phyloP scores from a whole-genome alignment of 139 green algal species.

The Nannochloris sp. region DNA sequence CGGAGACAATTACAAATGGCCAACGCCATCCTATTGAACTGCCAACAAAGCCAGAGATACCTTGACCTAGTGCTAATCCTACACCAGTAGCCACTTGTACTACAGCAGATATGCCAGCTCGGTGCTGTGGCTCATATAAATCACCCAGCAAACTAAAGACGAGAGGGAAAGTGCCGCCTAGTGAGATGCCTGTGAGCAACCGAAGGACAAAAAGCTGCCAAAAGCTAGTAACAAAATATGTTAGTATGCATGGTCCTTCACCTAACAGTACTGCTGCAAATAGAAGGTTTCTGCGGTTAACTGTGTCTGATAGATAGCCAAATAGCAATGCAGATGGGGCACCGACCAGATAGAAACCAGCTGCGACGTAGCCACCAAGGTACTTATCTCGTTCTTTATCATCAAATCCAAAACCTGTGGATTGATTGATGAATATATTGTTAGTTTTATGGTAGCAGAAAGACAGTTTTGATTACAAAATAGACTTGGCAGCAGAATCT shows the following conservation, averaged over 20 bases:
- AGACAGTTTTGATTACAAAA: not conserved
- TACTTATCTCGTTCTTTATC: conserved; percentile 55
- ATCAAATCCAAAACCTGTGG: conserved; percentile 52
- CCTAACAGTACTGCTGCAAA: conserved; percentile 65
- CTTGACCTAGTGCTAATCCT: conserved; percentile 65
- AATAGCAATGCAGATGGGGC: conserved; percentile 65
- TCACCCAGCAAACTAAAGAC: conserved; percentile 73
- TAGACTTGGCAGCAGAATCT: too few species aligned
- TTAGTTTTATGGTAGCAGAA: not conserved
- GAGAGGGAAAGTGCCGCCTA: conserved; percentile 72
- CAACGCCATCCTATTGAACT: conserved; percentile 64
- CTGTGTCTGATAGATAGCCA: conserved; percentile 57
- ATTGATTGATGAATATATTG: not conserved
- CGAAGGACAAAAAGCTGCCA: conserved; percentile 79
- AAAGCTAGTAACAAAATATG: conserved; percentile 60
- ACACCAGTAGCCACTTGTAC: conserved; percentile 56
- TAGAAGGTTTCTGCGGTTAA: conserved; percentile 58
- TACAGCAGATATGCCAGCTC: conserved; percentile 38
- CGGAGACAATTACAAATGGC: conserved; percentile 73
- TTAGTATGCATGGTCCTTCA: conserved; percentile 66
- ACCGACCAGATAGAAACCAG: conserved; percentile 75
- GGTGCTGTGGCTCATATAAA: conserved; percentile 45
- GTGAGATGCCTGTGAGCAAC: conserved; percentile 68
- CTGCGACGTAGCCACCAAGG: conserved; percentile 66
- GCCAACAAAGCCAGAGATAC: conserved; percentile 50